Evolutionary conservation across 2,329 filamentous ascomycete genomes (phyloP), one percentile per base, ranked within the genome.

Genomic region (Trichoderma sp.): DNA sequence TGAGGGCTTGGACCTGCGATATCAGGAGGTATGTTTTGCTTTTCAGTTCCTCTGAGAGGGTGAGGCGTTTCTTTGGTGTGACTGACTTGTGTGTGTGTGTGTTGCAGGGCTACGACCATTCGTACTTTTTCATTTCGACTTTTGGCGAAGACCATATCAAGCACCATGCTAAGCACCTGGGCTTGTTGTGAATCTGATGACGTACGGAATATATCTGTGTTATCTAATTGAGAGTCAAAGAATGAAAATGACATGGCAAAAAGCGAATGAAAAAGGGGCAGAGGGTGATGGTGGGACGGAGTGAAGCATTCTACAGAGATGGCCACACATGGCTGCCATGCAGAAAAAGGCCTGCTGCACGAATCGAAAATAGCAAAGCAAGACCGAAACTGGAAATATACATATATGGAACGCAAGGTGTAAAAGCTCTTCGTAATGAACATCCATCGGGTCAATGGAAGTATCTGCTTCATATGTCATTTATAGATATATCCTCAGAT

Each of bases 101-200:
- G n/a, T 28, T 45, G 3, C 19, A 91, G 80, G 93, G 88, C 68
- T 98, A 99, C 75, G 95, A 99, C 77, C 95, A 99, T 80, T 96
- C 92, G 68, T 99, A 99, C 81, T 99, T 88, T 79, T 97, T 97
- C 79, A 96, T 99, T 82, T 89, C 93, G 43, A 88, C 88, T 17
- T 99, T 99, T 76, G 86, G 90, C 50, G 89, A 91, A 73, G 93
- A 98, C 72, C 95, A 99, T 78, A 85, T 98, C 70, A 89, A 92
- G 72, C 92, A 96, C 79, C 93, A 93, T 67, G 94, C 93, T 70
- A 97, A 95, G 82, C 89, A 92, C 75, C 80, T 97, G 64, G 76
- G 75, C 21, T 72, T 78, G 7, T 66, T 76, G 67, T 77, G 69
- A 73, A 7, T 24, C 19, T 21, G 17, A 10, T 14, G 3, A n/a